phyloP scores from a whole-genome alignment of 495 filamentous ascomycete species.

The Acidiella bohemica region DNA sequence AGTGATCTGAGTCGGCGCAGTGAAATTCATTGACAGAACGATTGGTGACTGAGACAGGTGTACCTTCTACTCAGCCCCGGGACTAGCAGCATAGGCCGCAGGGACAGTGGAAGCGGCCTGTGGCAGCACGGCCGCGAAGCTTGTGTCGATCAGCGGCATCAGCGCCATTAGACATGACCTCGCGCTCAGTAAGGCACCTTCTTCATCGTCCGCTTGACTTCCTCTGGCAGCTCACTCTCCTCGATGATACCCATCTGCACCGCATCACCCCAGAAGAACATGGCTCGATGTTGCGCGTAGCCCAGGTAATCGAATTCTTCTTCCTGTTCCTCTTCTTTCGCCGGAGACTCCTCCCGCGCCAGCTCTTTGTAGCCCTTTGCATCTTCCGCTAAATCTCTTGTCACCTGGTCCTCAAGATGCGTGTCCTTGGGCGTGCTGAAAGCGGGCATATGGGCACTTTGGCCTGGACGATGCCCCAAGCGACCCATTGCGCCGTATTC shows the following conservation, averaged over 20 bases:
- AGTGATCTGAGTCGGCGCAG: background rate
- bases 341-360: constrained; percentile 1
- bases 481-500: constrained; percentile 81
- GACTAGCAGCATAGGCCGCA: too few relatives aligned
- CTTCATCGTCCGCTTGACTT: constrained; percentile 45
- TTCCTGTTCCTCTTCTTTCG: constrained; percentile 35
- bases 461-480: constrained; percentile 93
- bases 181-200: constrained; percentile 41
- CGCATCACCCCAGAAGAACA: constrained; percentile 89
- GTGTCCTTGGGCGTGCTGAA: constrained; percentile 7
- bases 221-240: constrained; percentile 57
- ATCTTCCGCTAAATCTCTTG: constrained; percentile 9
- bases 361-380: constrained; percentile 8
- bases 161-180: background rate
- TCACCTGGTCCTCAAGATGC: constrained; percentile 7
- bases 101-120: background rate
- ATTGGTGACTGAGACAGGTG: background rate
- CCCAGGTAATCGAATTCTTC: constrained; percentile 83
- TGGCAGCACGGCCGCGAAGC: background rate
- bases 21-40: too few relatives aligned
- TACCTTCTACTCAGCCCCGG: too few relatives aligned
- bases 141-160: background rate
- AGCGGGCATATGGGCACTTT: constrained; percentile 47
- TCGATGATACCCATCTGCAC: constrained; percentile 55
- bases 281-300: constrained; percentile 79